Evolutionary conservation across 1,139 yeast species (phyloP).

Genomic region (Kodamaea ohmeri): DNA sequence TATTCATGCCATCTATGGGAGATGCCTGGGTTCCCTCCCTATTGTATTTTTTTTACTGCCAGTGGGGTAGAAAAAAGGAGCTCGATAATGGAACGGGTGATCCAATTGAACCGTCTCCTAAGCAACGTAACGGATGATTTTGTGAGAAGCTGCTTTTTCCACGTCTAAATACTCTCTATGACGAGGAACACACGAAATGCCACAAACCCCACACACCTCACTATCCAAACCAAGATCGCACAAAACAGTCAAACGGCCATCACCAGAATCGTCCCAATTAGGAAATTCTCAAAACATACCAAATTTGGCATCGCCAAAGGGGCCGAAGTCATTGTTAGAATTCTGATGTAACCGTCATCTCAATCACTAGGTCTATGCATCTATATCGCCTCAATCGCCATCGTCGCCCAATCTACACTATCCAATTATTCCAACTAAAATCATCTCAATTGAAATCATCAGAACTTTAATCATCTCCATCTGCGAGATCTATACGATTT

Average conservation of each 20-base stretch:
- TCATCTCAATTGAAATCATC: too few species aligned
- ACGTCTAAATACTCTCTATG: neutral
- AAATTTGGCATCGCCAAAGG: too few species aligned
- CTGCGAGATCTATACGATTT: too few species aligned
- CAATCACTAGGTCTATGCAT: too few species aligned
- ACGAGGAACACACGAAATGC: slow-evolving; percentile 1
- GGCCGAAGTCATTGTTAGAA: too few species aligned
- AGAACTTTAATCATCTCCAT: too few species aligned
- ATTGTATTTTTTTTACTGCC: neutral
- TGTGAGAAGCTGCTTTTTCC: neutral
- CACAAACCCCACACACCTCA: too few species aligned
- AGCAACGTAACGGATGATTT: slow-evolving; percentile 1
- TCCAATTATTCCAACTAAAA: too few species aligned
- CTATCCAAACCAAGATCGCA: too few species aligned
- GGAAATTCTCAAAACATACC: slow-evolving; percentile 2
- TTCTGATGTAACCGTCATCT: too few species aligned
- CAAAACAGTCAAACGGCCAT: slow-evolving; percentile 5
- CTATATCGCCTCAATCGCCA: too few species aligned
- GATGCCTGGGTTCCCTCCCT: slow-evolving; percentile 1
- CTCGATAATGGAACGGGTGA: neutral
- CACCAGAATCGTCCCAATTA: neutral
- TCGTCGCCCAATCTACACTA: too few species aligned
- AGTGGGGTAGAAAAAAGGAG: slow-evolving; percentile 5
- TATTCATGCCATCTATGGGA: slow-evolving; percentile 30
- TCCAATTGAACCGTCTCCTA: slow-evolving; percentile 1